These are phyloP conservation scores for Metschnikowia kunwiensis DNA, from an alignment of 805 yeast genomes.

Conservation along the genomic window DNA sequence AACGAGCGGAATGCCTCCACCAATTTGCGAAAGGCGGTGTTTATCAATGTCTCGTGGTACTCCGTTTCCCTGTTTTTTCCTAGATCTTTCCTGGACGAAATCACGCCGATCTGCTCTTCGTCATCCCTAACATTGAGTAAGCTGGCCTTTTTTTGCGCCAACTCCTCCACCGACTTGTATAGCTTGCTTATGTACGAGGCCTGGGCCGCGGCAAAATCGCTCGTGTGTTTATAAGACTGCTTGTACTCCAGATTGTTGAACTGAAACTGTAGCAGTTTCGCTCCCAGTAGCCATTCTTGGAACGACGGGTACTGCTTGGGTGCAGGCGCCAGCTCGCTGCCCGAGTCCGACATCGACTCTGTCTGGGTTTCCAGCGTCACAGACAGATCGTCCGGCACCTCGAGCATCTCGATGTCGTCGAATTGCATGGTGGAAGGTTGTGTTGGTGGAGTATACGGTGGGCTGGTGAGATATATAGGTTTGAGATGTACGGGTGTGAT, in stretches of 20 bases:
- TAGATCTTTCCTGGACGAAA: conserved; percentile 20
- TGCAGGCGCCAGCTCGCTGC: conserved; percentile 5
- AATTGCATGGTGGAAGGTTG: conserved; percentile 13
- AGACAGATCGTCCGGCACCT: conserved; percentile 36
- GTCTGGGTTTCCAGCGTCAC: conserved; percentile 26
- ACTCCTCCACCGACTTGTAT: conserved; percentile 50
- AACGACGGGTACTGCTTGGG: conserved; percentile 36
- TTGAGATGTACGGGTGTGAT: no score
- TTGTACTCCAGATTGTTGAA: conserved; percentile 42
- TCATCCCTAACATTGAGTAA: conserved; percentile 13
- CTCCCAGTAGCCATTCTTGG: conserved; percentile 45
- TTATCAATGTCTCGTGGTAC: conserved; percentile 14
- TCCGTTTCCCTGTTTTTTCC: conserved; percentile 11
- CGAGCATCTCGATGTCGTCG: conserved; percentile 38
- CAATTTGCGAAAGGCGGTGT: conserved; percentile 27
- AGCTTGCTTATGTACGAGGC: conserved; percentile 46
- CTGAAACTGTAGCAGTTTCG: conserved; percentile 35
- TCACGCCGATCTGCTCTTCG: conserved; percentile 32
- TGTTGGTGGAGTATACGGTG: no score
- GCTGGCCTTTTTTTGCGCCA: conserved; percentile 20
- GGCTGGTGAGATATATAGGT: no score
- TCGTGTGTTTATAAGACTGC: conserved; percentile 29
- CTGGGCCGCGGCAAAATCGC: conserved; percentile 41
- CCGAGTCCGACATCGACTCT: conserved; percentile 23
- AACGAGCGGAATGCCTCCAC: conserved; percentile 30